Base-by-base conservation (phyloP, 768 basidiomycete species). In the Phanerochaete carnosa region DNA sequence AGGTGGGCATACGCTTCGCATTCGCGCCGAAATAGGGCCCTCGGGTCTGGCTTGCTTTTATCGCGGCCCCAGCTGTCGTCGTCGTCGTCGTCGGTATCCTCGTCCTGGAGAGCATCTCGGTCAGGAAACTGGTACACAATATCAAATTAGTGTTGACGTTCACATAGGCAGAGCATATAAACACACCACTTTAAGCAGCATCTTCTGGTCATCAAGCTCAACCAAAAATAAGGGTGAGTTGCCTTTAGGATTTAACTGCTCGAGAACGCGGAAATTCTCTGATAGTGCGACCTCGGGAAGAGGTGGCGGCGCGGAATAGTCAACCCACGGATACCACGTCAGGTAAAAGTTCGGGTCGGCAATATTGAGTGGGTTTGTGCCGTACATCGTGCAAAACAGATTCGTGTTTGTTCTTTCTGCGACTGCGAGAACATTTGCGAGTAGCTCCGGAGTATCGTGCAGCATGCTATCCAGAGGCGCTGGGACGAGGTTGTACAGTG, bases 1-100 rank as follows among this genome's bases (percentile, higher is more conserved):
- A 63, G 53, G 32, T 63, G 62, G 7, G 62, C 52, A 37, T 63
- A 63, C n/a, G 62, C 62, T 12, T 47, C 32, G 9, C 22, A 28
- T 25, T 58, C 57, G 28, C 57, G 49, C 35, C 30, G 19, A 30
- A 58, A 58, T 4, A 58, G 5, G 8, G 39, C 28, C 45, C 15
- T 23, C 37, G 6, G 11, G 19, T 9, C 23, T 8, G 46, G 23
- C 16, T 33, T 57, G 26, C 3, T n/a, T n/a, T n/a, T n/a, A n/a
- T n/a, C n/a, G n/a, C n/a, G n/a, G n/a, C n/a, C n/a, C n/a, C n/a
- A n/a, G n/a, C n/a, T n/a, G n/a, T n/a, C n/a, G n/a, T n/a, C n/a
- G n/a, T n/a, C n/a, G n/a, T 45, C 28, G 26, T 59, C 30, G 3
- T 54, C 51, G 13, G 46, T 8, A 12, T 8, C 8, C 12, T 8